Percentiles rank a stretch among this genome's conserved stretches.
Evolutionary conservation across 306 rosid genomes (phyloP).

Genomic region (Vigna nakashimae): DNA sequence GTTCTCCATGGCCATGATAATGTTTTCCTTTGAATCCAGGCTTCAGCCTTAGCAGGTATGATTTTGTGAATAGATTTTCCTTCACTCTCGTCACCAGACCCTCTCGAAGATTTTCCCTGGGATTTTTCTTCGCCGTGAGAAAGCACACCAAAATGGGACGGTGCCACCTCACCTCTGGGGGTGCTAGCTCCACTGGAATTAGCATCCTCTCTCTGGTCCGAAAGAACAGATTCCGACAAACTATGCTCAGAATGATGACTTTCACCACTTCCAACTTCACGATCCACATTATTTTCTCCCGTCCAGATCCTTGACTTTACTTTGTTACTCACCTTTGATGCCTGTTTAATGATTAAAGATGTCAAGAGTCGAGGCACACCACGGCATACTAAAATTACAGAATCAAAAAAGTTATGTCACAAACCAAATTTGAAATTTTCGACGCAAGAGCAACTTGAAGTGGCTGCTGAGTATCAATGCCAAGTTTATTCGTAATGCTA

Average conservation of each 20-base stretch:
- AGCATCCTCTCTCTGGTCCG: slow-evolving; percentile 84
- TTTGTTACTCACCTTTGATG: slow-evolving; percentile 91
- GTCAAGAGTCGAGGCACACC: slow-evolving; percentile 54
- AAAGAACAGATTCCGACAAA: slow-evolving; percentile 54
- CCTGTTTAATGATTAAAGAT: slow-evolving; percentile 59
- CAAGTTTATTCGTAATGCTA: slow-evolving; percentile 66
- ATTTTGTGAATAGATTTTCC: slow-evolving; percentile 75
- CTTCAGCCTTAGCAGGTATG: slow-evolving; percentile 79
- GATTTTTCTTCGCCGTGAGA: slow-evolving; percentile 67
- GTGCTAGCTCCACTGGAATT: slow-evolving; percentile 97
- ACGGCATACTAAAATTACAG: slow-evolving; percentile 46
- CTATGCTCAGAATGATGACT: slow-evolving; percentile 73
- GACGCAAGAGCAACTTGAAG: slow-evolving; percentile 82
- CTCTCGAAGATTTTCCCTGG: slow-evolving; percentile 62
- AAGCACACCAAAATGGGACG: slow-evolving; percentile 62
- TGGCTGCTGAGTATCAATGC: slow-evolving; percentile 91
- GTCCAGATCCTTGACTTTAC: slow-evolving; percentile 79
- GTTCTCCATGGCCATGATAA: slow-evolving; percentile 92
- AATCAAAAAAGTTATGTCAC: slow-evolving; percentile 50
- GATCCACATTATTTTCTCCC: slow-evolving; percentile 66
- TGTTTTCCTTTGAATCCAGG: slow-evolving; percentile 89
- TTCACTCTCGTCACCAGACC: slow-evolving; percentile 73
- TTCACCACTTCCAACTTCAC: slow-evolving; percentile 78
- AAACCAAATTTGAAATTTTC: slow-evolving; percentile 90
- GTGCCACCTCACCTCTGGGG: slow-evolving; percentile 78